phyloP scores from a whole-genome alignment of 495 filamentous ascomycete genomes.

The Aspergillus mulundensis region DNA sequence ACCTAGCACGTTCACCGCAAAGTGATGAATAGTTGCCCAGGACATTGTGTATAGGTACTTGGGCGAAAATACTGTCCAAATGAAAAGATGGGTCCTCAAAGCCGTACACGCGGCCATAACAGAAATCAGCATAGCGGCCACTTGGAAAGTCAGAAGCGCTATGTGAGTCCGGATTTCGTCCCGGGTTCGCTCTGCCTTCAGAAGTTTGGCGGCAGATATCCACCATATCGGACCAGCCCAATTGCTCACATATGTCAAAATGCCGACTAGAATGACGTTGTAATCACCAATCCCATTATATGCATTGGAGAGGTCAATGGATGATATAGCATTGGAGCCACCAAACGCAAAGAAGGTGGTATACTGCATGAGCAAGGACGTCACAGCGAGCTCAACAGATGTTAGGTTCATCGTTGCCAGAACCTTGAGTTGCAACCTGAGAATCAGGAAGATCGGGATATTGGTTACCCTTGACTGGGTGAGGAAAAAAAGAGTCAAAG shows the following conservation, averaged over 20 bases:
- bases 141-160: conserved; percentile 61
- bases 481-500: conserved; percentile 73
- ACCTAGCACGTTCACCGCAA: conserved; percentile 56
- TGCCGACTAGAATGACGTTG: conserved; percentile 62
- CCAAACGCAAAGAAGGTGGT: conserved; percentile 86
- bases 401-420: conserved; percentile 46
- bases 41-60: conserved; percentile 91
- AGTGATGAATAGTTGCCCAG: conserved; percentile 80
- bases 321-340: conserved; percentile 88
- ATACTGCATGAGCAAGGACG: conserved; percentile 65
- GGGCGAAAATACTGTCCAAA: conserved; percentile 98
- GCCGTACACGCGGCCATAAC: conserved; percentile 88
- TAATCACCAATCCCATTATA: conserved; percentile 79
- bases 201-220: conserved; percentile 55
- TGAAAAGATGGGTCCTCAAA: conserved; percentile 86
- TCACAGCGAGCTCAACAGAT: conserved; percentile 54
- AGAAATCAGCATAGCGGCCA: conserved; percentile 53
- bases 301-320: conserved; percentile 74
- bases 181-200: conserved; percentile 38
- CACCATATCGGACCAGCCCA: conserved; percentile 93
- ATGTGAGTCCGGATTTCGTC: conserved; percentile 41
- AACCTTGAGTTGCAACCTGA: conserved; percentile 54
- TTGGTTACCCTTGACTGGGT: conserved; percentile 83
- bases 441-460: conserved; percentile 75
- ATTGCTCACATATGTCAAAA: conserved; percentile 81